Base-by-base conservation (phyloP, 495 filamentous ascomycete genomes). In the Hypoxylon crocopeplum region DNA sequence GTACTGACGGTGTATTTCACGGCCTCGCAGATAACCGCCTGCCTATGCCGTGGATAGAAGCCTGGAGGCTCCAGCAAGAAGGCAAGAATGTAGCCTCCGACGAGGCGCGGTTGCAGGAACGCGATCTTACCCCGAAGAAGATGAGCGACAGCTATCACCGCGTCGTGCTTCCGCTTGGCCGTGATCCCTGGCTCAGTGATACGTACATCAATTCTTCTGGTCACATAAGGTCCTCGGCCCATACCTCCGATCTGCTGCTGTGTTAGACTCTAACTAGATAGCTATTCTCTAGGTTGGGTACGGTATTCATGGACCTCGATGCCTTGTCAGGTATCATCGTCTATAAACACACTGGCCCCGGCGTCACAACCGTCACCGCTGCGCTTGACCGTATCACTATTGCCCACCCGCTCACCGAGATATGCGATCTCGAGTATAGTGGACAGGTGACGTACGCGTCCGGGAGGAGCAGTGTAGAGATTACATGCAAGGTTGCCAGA, bases 401-500 rank as follows among this genome's bases (percentile, higher is more conserved):
- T 52, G 84, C 88, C 57, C 77, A 86, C 48, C 88, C 88, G 0
- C 69, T 93, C 19, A 88, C 82, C 62, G 85, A 88, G 60, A 90
- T 93, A 41, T 92, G 89, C 69, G 89, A 93, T 65, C 79, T 95
- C 12, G 86, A 93, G 65, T 75, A 92, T 3, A 89, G 85, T 51
- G 91, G 91, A 1, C 85, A 88, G 59, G 90, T 93, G 16, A 90
- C 88, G 0, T 93, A 91, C 73, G 87, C 88, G 0, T 90, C 90
- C 1, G 91, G 91, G 0, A 79, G 86, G 45, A 89, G 86, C 29
- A 91, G 88, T 69, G 90, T 93, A 80, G 91, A 93, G 59, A 82
- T 95, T 13, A 89, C 88, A 0, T 74, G 90, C 27, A 87, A 91
- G 68, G 88, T 92, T 8, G 82, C 87, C 7, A 87, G 88, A 70